Evolutionary conservation across 768 basidiomycete genomes (phyloP), one percentile per base, ranked within the genome.

Genomic region (Dendrothele bispora): DNA sequence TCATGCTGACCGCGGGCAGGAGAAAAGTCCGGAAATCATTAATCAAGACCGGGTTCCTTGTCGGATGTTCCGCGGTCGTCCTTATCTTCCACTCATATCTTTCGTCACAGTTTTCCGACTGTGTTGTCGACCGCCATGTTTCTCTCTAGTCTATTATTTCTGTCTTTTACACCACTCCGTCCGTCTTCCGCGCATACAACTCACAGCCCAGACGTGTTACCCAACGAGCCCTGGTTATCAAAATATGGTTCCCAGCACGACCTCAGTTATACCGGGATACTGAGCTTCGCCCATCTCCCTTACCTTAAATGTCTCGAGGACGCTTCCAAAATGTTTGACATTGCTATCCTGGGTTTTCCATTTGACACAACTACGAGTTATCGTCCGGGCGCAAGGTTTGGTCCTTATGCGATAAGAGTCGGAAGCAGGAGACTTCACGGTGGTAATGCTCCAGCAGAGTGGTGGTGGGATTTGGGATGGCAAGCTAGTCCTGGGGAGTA

Each of bases 231-330:
- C 36, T 83, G 80, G 79, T 64, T 72, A 0, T 66, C 70, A 34
- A 80, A 80, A 58, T 86, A 79, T 49, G 82, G 81, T 6, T 46
- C 61, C 1, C 77, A 80, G 45, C 63, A 68, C 6, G 83, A 86
- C 61, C 72, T 81, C 27, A 61, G 67, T 3, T 88, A 83, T 68
- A 74, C 77, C 5, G 86, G 86, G 4, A 77, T 82, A 12, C 67
- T 79, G 17, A 67, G 80, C 10, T 88, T 88, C 64, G 83, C 86
- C 14, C 87, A 86, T 55, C 63, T 84, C 12, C 77, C 81, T 2
- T 85, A 84, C 55, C 42, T 64, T 4, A 68, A 70, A 28, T 84
- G 83, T 55, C 70, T 85, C 7, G 76, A 79, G 50, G 69, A 80
- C 44, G 61, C 63, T 11, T 59, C 61, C 7, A 49, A 58, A 15